Evolutionary conservation across 164 flowering plant species (phyloP).

Genomic region (Echeveria elegans): DNA sequence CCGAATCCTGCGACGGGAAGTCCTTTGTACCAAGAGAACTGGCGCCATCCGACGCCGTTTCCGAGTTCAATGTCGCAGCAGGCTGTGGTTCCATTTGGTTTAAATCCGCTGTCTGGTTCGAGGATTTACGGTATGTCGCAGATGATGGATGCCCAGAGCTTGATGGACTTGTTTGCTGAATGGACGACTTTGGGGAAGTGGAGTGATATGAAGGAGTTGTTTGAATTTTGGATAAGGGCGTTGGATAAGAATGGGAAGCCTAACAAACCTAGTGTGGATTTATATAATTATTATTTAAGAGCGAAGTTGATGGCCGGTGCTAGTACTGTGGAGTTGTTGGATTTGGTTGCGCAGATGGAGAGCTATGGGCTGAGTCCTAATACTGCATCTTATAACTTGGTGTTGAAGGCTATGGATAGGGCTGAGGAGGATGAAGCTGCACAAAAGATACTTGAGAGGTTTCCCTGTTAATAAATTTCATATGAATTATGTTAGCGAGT

Average conservation of each 20-base stretch:
- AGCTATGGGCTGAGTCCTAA: slow-evolving; percentile 51
- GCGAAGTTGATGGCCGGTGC: slow-evolving; percentile 67
- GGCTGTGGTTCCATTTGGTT: slow-evolving; percentile 23
- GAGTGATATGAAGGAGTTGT: slow-evolving; percentile 63
- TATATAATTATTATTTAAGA: slow-evolving; percentile 69
- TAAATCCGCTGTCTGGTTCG: slow-evolving; percentile 15
- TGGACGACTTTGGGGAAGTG: slow-evolving; percentile 64
- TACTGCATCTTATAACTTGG: slow-evolving; percentile 77
- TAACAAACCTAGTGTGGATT: slow-evolving; percentile 59
- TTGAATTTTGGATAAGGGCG: slow-evolving; percentile 65
- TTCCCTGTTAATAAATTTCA: slow-evolving; percentile 3
- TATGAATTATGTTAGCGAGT: background rate
- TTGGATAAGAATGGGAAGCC: slow-evolving; percentile 71
- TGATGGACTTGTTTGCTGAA: slow-evolving; percentile 63
- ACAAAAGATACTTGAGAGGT: slow-evolving; percentile 66
- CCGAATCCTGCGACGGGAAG: slow-evolving; percentile 83
- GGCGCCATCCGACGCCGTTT: slow-evolving; percentile 41
- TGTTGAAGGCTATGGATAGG: slow-evolving; percentile 63
- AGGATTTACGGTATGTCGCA: slow-evolving; percentile 31
- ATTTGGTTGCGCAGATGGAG: slow-evolving; percentile 60
- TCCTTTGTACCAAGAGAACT: slow-evolving; percentile 65
- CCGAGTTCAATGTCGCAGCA: slow-evolving; percentile 23
- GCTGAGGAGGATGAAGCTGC: slow-evolving; percentile 53
- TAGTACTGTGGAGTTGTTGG: slow-evolving; percentile 50
- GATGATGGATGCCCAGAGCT: slow-evolving; percentile 30